These are phyloP conservation scores for Thielaviopsis punctulata DNA, from an alignment of 2,329 filamentous ascomycete species.

Conservation along the genomic window DNA sequence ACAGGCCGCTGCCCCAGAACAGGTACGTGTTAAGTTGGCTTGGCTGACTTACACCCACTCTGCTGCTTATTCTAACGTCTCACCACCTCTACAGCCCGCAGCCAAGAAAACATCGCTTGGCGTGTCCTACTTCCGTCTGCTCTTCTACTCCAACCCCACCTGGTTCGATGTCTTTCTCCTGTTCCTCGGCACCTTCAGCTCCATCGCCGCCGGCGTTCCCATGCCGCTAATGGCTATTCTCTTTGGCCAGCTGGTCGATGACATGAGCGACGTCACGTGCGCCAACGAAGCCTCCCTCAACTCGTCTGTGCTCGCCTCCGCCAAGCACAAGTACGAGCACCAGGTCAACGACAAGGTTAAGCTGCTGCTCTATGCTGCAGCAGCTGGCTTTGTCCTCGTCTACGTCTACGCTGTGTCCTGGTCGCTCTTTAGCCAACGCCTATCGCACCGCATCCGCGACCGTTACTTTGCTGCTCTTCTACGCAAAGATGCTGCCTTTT, in stretches of 20 bases:
- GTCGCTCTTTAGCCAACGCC: conserved; percentile 44
- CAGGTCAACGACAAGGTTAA: conserved; percentile 40
- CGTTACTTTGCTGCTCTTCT: conserved; percentile 41
- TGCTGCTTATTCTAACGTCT: neutral
- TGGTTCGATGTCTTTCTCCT: conserved; percentile 27
- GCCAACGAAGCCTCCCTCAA: conserved; percentile 15
- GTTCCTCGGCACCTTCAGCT: conserved; percentile 24
- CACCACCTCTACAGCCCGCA: neutral
- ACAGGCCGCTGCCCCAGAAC: neutral
- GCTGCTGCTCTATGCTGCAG: conserved; percentile 43
- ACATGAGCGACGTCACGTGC: conserved; percentile 41
- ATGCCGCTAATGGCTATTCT: conserved; percentile 47
- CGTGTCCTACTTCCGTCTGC: conserved; percentile 25
- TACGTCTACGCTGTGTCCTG: conserved; percentile 48
- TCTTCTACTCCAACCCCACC: conserved; percentile 28
- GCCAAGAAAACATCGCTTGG: conserved; percentile 15
- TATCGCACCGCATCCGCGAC: conserved; percentile 45
- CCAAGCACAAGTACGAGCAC: conserved; percentile 20
- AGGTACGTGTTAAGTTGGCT: neutral
- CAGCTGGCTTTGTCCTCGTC: conserved; percentile 44
- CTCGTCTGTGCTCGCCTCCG: conserved; percentile 10
- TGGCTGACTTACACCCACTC: neutral
- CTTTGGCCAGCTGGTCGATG: conserved; percentile 45
- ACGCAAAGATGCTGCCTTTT: conserved; percentile 44
- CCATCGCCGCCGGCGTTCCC: conserved; percentile 41